These are phyloP conservation scores for Microascus cirrosus DNA, from an alignment of 2,329 filamentous ascomycete species.

Conservation along the genomic window DNA sequence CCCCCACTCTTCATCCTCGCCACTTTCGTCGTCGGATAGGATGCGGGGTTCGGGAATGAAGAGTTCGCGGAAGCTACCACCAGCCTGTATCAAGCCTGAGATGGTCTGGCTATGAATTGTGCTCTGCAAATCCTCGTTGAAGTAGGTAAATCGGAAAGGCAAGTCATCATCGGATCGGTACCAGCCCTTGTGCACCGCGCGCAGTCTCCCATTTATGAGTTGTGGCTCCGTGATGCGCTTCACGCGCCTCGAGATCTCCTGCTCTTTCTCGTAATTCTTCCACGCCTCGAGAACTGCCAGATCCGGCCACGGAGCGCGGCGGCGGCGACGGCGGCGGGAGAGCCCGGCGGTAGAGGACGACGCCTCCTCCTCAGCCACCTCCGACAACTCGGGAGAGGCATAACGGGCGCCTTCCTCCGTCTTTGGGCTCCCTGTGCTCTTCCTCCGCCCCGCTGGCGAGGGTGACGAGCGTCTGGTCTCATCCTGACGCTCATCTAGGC, in stretches of 20 bases:
- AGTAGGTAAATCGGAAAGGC: slow-evolving; percentile 94
- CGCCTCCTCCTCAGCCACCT: slow-evolving; percentile 58
- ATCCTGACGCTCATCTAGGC: slow-evolving; percentile 19
- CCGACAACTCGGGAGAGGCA: slow-evolving; percentile 60
- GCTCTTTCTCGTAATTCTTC: slow-evolving; percentile 80
- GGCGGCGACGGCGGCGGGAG: slow-evolving; percentile 35
- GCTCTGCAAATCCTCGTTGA: slow-evolving; percentile 92
- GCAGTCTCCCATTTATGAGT: slow-evolving; percentile 77
- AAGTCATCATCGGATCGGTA: slow-evolving; percentile 79
- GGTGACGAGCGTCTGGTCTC: slow-evolving; percentile 11
- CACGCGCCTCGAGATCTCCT: slow-evolving; percentile 50
- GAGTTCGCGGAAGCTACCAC: slow-evolving; percentile 71
- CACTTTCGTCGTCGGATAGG: slow-evolving; percentile 62
- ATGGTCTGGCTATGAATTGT: slow-evolving; percentile 96
- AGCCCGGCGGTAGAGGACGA: not conserved
- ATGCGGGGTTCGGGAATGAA: slow-evolving; percentile 81
- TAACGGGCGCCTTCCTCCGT: slow-evolving; percentile 90
- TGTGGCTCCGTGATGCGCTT: slow-evolving; percentile 93
- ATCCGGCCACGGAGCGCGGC: slow-evolving; percentile 75
- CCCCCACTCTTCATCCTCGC: slow-evolving; percentile 37
- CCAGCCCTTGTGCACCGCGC: slow-evolving; percentile 72
- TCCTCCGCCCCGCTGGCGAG: slow-evolving; percentile 9
- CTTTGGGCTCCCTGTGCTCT: slow-evolving; percentile 28
- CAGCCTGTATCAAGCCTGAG: slow-evolving; percentile 80
- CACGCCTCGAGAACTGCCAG: slow-evolving; percentile 76